Conservation (phyloP, 1,139 yeast species). For the Sugiyamaella japonica region DNA sequence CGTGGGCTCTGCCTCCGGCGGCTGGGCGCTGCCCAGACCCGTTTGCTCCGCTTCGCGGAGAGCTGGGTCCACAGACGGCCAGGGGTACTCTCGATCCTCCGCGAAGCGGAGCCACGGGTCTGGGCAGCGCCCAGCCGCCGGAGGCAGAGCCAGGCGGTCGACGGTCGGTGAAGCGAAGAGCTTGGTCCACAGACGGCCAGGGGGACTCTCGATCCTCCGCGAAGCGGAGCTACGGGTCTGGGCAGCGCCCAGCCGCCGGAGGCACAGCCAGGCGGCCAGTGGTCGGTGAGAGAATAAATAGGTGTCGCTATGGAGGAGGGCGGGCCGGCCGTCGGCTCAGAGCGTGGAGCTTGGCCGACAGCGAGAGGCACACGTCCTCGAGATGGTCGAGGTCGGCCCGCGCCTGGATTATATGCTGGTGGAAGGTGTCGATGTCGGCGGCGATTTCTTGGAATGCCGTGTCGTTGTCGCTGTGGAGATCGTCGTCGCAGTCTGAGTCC, state of each 20-base stretch:
- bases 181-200: too few relatives aligned
- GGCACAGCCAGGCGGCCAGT: not conserved
- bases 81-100: not conserved
- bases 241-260: not conserved
- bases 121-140: too few relatives aligned
- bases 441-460: conserved; percentile 1
- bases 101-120: not conserved
- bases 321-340: conserved; percentile 3
- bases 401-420: conserved; percentile 2
- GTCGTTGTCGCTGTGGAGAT: not conserved
- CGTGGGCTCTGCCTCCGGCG: not conserved
- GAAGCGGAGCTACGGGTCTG: not conserved
- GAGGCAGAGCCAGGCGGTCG: too few relatives aligned
- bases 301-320: not conserved
- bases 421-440: conserved; percentile 1
- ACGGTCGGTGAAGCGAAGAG: too few relatives aligned
- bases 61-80: too few relatives aligned
- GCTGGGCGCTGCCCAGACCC: not conserved
- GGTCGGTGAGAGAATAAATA: not conserved
- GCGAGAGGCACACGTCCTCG: conserved; percentile 1
- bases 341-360: not conserved
- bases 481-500: not conserved
- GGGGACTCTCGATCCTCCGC: too few relatives aligned
- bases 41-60: not conserved
- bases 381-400: not conserved